A percentile compares a stretch with the other conserved stretches of the same genome.
Conservation (phyloP, 768 basidiomycete genomes). For the Hygrophoropsis aurantiaca region DNA sequence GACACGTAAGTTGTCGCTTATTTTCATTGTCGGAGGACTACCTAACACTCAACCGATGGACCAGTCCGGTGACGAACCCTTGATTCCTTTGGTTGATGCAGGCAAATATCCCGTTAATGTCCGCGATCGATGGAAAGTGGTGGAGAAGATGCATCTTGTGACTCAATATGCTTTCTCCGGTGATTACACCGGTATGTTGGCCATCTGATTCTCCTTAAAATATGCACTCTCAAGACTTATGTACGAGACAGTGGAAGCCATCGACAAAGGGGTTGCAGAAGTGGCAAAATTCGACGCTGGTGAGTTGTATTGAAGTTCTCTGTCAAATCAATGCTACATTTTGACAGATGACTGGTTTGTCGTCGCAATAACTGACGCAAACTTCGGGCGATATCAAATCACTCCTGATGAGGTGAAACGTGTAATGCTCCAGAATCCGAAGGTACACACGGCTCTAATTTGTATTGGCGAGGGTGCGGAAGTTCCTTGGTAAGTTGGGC, state of each 20-base stretch:
- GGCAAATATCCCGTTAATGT: conserved; percentile 50
- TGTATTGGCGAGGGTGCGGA: conserved; percentile 73
- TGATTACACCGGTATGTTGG: conserved; percentile 54
- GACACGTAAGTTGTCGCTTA: conserved; percentile 50
- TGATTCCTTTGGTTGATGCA: conserved; percentile 51
- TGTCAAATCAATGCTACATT: not conserved
- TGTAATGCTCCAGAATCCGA: conserved; percentile 59
- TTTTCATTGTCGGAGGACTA: not conserved
- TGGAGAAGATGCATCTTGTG: conserved; percentile 68
- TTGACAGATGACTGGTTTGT: conserved; percentile 66
- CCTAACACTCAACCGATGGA: not conserved
- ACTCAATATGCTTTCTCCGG: conserved; percentile 71
- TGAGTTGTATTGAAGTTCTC: conserved; percentile 18
- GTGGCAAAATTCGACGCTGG: conserved; percentile 64
- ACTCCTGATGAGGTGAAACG: conserved; percentile 56
- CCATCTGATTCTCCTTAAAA: not conserved
- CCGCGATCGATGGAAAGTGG: conserved; percentile 64
- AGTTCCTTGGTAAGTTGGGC: conserved; percentile 54
- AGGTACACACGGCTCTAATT: conserved; percentile 65
- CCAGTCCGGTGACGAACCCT: conserved; percentile 64
- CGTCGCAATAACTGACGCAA: conserved; percentile 71
- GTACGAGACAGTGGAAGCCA: conserved; percentile 52
- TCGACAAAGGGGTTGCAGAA: conserved; percentile 59
- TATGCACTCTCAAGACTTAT: conserved; percentile 6
- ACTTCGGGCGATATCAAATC: conserved; percentile 63